These are phyloP conservation scores for Populus hybrid DNA, from an alignment of 441 rosid species.

Conservation along the genomic window DNA sequence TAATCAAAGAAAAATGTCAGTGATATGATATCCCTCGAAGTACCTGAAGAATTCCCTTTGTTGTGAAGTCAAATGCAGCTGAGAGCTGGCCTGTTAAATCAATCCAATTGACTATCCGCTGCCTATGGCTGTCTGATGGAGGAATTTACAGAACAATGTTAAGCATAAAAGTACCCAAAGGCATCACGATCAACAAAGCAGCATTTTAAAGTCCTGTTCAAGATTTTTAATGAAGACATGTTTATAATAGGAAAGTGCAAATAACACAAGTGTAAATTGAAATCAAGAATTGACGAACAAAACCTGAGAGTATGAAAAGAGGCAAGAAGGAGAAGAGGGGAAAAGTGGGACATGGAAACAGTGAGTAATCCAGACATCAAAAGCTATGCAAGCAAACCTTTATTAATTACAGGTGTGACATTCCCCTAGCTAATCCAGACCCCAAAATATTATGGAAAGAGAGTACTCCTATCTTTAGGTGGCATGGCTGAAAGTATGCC, in stretches of 20 bases:
- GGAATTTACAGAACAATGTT: conserved; percentile 12
- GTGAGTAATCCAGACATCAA: not conserved
- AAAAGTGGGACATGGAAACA: not conserved
- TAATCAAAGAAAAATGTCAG: not conserved
- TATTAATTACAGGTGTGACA: not conserved
- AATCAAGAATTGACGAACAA: not conserved
- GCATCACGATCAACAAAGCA: not conserved
- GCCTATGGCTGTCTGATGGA: conserved; percentile 75
- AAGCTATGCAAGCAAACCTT: not conserved
- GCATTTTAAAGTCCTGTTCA: not conserved
- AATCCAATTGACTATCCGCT: conserved; percentile 79
- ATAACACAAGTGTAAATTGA: not conserved
- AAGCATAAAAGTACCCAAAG: not conserved
- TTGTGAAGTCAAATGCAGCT: conserved; percentile 92
- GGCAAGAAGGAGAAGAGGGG: not conserved
- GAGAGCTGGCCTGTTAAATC: conserved; percentile 75
- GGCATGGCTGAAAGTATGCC: not conserved
- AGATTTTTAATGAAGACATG: not conserved
- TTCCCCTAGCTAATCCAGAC: not conserved
- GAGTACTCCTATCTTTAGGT: not conserved
- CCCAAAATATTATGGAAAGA: not conserved
- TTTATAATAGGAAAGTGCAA: not conserved
- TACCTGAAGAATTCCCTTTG: conserved; percentile 93
- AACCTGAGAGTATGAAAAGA: not conserved
- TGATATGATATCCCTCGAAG: conserved; percentile 6